Percentiles rank a stretch among this genome's conserved stretches.
These are phyloP conservation scores for Globisporangium paddicum DNA, from an alignment of 352 stramenopile species.

Conservation along the genomic window DNA sequence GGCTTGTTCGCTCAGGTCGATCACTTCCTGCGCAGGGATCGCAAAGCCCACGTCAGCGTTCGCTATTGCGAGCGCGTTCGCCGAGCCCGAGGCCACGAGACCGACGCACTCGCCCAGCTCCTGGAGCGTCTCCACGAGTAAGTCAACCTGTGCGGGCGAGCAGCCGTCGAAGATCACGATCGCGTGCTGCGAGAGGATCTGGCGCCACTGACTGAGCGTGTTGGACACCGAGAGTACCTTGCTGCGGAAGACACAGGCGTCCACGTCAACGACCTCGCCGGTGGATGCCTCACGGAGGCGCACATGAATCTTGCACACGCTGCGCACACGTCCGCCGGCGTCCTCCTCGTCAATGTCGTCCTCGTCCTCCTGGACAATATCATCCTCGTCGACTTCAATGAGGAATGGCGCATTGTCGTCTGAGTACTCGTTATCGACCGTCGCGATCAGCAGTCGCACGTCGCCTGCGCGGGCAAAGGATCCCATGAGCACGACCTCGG, in stretches of 20 bases:
- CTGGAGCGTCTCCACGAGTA: conserved; percentile 48
- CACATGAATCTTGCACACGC: conserved; percentile 31
- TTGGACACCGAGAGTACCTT: conserved; percentile 45
- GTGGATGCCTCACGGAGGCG: conserved; percentile 31
- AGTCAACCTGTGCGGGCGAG: conserved; percentile 31
- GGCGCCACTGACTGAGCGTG: conserved; percentile 43
- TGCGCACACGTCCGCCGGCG: conserved; percentile 16
- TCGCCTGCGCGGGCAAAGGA: conserved; percentile 35
- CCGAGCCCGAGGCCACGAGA: conserved; percentile 34
- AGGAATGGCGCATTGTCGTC: conserved; percentile 10
- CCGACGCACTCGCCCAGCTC: conserved; percentile 48
- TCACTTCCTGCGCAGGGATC: conserved; percentile 29
- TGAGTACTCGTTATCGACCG: conserved; percentile 13
- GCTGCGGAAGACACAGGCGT: conserved; percentile 32
- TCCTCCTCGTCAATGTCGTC: conserved; percentile 17
- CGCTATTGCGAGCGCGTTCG: conserved; percentile 37
- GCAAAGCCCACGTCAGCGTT: conserved; percentile 49
- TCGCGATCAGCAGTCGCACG: conserved; percentile 32
- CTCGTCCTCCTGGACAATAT: conserved; percentile 8
- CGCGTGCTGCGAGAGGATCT: conserved; percentile 32
- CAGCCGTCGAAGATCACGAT: conserved; percentile 48
- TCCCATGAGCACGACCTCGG: conserved; percentile 41
- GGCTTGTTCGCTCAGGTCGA: conserved; percentile 49
- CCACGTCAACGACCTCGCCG: conserved; percentile 26
- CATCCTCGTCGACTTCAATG: conserved; percentile 10